Percentiles rank a stretch among this genome's conserved stretches.
phyloP scores from a whole-genome alignment of 2,329 filamentous ascomycete species.

The Penicillium sp. region DNA sequence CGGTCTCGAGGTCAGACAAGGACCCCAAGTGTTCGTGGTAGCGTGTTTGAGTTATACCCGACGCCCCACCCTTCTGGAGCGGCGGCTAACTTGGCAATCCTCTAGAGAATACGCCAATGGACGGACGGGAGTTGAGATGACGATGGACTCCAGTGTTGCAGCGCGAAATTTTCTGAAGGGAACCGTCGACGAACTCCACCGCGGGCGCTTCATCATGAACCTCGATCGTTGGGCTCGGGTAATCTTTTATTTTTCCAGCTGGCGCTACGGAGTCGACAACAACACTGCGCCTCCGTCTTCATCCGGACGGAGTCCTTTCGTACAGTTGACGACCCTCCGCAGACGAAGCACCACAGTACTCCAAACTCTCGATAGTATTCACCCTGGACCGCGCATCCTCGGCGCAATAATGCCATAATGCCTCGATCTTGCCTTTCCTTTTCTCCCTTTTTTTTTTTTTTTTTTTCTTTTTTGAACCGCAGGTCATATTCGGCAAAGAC shows the following conservation, averaged over 20 bases:
- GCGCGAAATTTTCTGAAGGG: not conserved
- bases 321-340: not conserved
- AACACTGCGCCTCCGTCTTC: not conserved
- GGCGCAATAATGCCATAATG: not conserved
- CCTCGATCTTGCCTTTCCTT: not conserved
- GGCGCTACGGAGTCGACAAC: not conserved
- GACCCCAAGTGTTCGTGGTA: conserved; percentile 30
- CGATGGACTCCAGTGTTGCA: not conserved
- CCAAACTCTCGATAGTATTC: not conserved
- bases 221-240: not conserved
- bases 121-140: not conserved
- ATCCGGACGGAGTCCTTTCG: not conserved
- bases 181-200: not conserved
- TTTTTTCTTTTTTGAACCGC: not conserved
- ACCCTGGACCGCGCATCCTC: not conserved
- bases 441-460: not conserved
- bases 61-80: conserved; percentile 30
- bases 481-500: not conserved
- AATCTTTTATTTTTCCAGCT: not conserved
- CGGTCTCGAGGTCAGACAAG: conserved; percentile 13
- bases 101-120: not conserved
- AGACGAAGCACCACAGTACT: not conserved
- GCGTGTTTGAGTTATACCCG: conserved; percentile 41
- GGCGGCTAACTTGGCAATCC: conserved; percentile 33
- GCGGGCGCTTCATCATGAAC: conserved; percentile 1